Evolutionary conservation across 225 moss, liverwort and hornwort genomes (phyloP), one percentile per base, ranked within the genome.

Genomic region (Takakia lepidozioides): DNA sequence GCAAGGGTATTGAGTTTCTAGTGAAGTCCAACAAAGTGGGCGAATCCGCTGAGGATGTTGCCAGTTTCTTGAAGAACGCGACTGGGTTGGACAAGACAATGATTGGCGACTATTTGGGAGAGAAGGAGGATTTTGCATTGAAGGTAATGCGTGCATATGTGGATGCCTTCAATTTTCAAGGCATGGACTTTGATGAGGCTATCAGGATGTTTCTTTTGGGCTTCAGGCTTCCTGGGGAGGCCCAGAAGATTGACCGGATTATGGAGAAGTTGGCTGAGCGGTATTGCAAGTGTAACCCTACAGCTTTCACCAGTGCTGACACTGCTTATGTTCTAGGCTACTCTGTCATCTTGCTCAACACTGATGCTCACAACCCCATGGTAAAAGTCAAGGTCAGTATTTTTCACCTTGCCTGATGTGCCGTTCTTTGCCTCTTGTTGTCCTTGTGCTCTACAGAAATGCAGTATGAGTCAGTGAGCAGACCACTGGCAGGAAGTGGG

Each of bases 191-290:
- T 57, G 98, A 99, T 65, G 98, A 99, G 69, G 67, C 98, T 18
- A 99, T 99, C 45, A 78, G 98, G 55, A 70, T 71, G 22, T 91
- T 99, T 50, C 54, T 99, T 54, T 77, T 79, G 58, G 98, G 98
- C 26, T 99, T 99, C 58, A 82, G 98, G 48, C 74, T 99, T 40
- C 98, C 98, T 50, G 98, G 98, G 9, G 98, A 99, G 69, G 91
- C 98, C 56, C 91, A 99, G 55, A 99, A 91, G 65, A 99, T 99
- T 46, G 98, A 99, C 58, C 78, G 98, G 57, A 91, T 99, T 6
- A 99, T 99, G 98, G 98, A 99, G 63, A 99, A 99, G 58, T 99
- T 99, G 53, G 98, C 98, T 47, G 92, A 92, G 56, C 75, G 91
- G 49, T 99, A 68, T 51, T 91, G 87, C 52, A 91, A 99, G 63